These are phyloP conservation scores for Beauveria asiatica DNA, from an alignment of 2,329 filamentous ascomycete species.

Conservation along the genomic window DNA sequence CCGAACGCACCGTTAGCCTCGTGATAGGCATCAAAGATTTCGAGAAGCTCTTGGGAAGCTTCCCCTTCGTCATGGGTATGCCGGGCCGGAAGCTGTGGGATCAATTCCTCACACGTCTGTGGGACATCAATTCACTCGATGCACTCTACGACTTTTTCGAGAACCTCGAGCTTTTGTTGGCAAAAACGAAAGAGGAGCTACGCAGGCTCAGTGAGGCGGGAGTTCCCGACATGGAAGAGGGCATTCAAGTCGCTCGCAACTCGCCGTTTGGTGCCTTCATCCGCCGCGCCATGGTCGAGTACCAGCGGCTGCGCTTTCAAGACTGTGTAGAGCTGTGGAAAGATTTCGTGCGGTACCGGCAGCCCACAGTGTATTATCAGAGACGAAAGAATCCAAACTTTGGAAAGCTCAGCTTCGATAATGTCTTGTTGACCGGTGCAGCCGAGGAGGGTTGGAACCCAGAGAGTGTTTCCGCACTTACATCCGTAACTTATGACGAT, in stretches of 20 bases:
- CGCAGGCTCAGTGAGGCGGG: conserved; percentile 41
- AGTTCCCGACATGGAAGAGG: conserved; percentile 30
- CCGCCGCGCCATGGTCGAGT: conserved; percentile 69
- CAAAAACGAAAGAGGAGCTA: conserved; percentile 53
- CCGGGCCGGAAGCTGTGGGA: conserved; percentile 85
- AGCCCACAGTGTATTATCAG: conserved; percentile 60
- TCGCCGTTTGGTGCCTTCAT: conserved; percentile 80
- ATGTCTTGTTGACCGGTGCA: conserved; percentile 42
- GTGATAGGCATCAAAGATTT: conserved; percentile 50
- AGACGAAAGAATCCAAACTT: conserved; percentile 55
- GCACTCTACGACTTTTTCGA: conserved; percentile 71
- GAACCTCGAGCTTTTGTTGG: conserved; percentile 47
- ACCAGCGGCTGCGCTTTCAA: conserved; percentile 69
- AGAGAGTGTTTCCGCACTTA: conserved; percentile 35
- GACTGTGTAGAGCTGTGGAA: conserved; percentile 75
- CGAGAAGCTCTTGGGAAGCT: conserved; percentile 45
- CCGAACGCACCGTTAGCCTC: conserved; percentile 42
- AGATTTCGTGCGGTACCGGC: conserved; percentile 70
- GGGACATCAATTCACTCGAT: conserved; percentile 76
- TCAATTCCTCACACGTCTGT: conserved; percentile 69
- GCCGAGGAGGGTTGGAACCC: conserved; percentile 42
- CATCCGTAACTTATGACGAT: conserved; percentile 42
- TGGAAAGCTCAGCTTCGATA: conserved; percentile 48
- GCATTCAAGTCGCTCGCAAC: conserved; percentile 57
- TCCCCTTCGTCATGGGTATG: conserved; percentile 45